Evolutionary conservation across 169 alveolate genomes (phyloP), one percentile per base, ranked within the genome.

Genomic region (Eimeria necatrix): DNA sequence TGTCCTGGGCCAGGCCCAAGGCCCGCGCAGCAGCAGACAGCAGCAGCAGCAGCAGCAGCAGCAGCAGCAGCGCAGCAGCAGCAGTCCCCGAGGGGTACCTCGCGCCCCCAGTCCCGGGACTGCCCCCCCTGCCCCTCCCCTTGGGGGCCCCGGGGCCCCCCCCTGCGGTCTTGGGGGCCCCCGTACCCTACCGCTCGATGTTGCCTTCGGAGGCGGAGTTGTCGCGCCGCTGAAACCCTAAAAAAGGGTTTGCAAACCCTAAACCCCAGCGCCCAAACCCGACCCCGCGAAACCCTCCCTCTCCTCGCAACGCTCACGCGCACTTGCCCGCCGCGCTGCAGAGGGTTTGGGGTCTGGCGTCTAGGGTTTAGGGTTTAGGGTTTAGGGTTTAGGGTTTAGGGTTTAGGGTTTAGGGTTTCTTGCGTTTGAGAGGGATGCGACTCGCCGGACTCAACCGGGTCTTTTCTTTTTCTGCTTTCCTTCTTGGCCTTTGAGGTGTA

Each of bases 1-100:
- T 96, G 4, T 59, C 97, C 20, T 96, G 98, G 98, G 96, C 97
- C 4, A 96, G 94, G 84, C 95, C 97, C 6, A 71, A 71, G 32
- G 51, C 51, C 8, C 14, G 22, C 51, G 5, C 41, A 22, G 49
- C 8, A 12, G 18, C 6, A 18, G 73, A 61, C 18, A 61, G 24
- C 73, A 61, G 18, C 73, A 61, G 73, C 73, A 61, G 73, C 73
- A 61, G 73, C 73, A 24, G 53, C 81, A 71, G 81, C 81, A 32
- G 81, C 81, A 71, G 81, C 51, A 32, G 81, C 81, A 71, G 81
- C 81, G 32, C 49, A 26, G 22, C 49, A 20, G 51, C 49, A n/a
- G 51, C 81, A 20, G 81, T 32, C 4, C 81, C 81, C 10, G 81
- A 71, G 6, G 81, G 81, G 51, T 71, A 71, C 32, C 41, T 71